phyloP scores from a whole-genome alignment of 202 grass and related monocot species.

The Schoenoplectus tabernaemontani region DNA sequence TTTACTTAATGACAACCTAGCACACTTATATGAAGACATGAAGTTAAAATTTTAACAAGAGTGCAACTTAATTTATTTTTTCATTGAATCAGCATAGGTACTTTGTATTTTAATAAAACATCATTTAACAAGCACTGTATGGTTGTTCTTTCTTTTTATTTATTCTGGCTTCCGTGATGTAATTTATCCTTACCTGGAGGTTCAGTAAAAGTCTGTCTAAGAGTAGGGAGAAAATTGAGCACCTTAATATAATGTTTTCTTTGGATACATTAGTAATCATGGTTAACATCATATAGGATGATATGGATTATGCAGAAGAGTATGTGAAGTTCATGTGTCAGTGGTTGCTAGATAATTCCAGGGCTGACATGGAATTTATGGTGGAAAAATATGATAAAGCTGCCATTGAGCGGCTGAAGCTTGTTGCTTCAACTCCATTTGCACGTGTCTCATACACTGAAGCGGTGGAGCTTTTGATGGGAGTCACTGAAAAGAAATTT shows the following conservation, averaged over 20 bases:
- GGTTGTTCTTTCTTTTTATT: background rate
- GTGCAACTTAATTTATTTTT: background rate
- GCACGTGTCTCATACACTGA: slow-evolving; percentile 70
- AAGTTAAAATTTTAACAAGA: background rate
- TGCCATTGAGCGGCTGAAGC: slow-evolving; percentile 72
- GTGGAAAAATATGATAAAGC: slow-evolving; percentile 69
- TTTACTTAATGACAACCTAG: background rate
- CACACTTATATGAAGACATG: background rate
- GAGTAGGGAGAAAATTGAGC: background rate
- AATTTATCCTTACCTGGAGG: background rate
- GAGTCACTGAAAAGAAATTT: slow-evolving; percentile 66
- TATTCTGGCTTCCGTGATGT: background rate
- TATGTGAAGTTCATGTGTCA: slow-evolving; percentile 88
- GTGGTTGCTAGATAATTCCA: slow-evolving; percentile 75
- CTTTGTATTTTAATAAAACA: background rate
- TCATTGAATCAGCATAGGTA: background rate
- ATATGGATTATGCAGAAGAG: slow-evolving; percentile 84
- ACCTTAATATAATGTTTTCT: background rate
- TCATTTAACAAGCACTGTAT: background rate
- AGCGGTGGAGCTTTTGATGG: slow-evolving; percentile 64
- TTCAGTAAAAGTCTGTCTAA: background rate
- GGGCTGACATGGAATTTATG: slow-evolving; percentile 94
- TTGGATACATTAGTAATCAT: background rate
- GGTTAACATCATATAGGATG: slow-evolving; percentile 42
- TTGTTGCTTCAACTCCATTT: slow-evolving; percentile 68